Evolutionary conservation across 2,329 filamentous ascomycete species (phyloP).

Genomic region (Aspergillus tanneri): DNA sequence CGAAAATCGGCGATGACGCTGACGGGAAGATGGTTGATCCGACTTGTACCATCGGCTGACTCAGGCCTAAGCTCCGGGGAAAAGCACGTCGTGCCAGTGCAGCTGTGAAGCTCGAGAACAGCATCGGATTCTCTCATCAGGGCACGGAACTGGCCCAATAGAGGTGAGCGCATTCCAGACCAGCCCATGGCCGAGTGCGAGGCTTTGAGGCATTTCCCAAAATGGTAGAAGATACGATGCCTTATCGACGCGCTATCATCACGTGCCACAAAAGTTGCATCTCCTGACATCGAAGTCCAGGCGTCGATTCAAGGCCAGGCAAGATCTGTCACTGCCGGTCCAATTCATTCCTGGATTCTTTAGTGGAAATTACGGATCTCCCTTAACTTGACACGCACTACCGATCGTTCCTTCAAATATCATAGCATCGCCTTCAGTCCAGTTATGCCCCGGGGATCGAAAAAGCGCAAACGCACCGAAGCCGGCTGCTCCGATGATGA

Average conservation of each 20-base stretch:
- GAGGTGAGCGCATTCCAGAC: too few species aligned
- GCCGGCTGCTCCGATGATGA: constrained; percentile 24
- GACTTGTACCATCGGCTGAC: constrained; percentile 2
- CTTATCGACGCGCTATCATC: constrained; percentile 23
- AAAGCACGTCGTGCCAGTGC: too few species aligned
- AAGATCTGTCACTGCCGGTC: background rate
- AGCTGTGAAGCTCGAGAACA: too few species aligned
- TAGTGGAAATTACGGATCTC: background rate
- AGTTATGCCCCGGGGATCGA: constrained; percentile 26
- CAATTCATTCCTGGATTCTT: background rate
- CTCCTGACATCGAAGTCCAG: background rate
- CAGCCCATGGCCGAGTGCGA: too few species aligned
- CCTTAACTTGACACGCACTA: background rate
- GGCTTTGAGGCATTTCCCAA: too few species aligned
- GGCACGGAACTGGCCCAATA: too few species aligned
- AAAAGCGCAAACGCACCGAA: constrained; percentile 37
- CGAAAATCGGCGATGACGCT: background rate
- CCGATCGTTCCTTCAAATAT: background rate
- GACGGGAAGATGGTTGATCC: background rate
- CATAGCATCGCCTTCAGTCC: background rate
- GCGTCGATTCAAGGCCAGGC: background rate
- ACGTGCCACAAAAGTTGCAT: constrained; percentile 15
- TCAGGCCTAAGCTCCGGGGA: background rate
- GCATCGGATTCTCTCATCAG: too few species aligned
- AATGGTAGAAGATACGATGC: too few species aligned